Base-by-base conservation (phyloP, 164 flowering plant genomes). In the Stephania yunnanensis region DNA sequence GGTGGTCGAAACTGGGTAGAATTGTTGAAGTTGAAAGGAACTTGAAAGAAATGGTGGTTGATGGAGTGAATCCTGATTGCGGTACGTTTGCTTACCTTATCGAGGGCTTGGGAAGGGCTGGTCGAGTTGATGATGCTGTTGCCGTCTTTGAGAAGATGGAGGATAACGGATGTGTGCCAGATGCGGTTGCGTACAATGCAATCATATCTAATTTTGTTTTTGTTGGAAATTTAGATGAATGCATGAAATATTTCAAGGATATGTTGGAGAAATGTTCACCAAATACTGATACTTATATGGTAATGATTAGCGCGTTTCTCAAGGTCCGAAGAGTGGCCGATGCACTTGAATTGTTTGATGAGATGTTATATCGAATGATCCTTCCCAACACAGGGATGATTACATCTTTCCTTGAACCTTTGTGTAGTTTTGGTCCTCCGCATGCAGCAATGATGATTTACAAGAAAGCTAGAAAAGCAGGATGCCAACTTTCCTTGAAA, bases 361-460 rank as follows among this genome's bases (percentile, higher is more conserved):
- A 87, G 68, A 91, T 93, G 99, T 66, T 91, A 44, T 75, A 25
- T 29, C 82, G 78, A 75, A 91, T 89, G 70, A 78, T 95, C 10
- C 44, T 83, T 78, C 98, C 97, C 6, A 81, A 83, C 44, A 85
- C 91, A 7, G 98, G 98, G 70, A 74, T 78, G 20, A 48, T 92
- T 70, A 90, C 94, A 53, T 85, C 88, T 36, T 90, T 89, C 73
- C 81, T 95, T 50, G 84, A 89, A 70, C 90, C 86, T 53, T 74
- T 92, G 76, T 95, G 99, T 79, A 82, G 89, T 69, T 93, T 86
- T 82, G 99, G 98, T 71, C 99, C 98, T 52, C 98, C 99, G 17
- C 85, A 93, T 83, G 98, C 98, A 77, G 98, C 98, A 29, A 76
- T 90, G 87, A 80, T 85, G 84, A 82, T 95, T 12, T 93, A 93